Evolutionary conservation across 371 early-diverging fungal genomes (phyloP).

Genomic region (Mortierella sp.): DNA sequence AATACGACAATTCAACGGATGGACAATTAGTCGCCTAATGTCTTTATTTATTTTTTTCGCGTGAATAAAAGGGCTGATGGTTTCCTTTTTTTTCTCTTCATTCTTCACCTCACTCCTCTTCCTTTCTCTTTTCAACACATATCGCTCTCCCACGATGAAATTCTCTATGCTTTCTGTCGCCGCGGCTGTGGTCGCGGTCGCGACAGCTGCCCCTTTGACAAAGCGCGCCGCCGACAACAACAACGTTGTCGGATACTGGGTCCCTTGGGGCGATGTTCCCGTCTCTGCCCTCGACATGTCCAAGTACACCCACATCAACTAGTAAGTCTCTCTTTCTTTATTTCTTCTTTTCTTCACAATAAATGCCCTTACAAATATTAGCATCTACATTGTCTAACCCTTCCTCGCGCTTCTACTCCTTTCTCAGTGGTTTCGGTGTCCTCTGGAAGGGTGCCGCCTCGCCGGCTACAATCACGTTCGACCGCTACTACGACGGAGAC

Average conservation of each 20-base stretch:
- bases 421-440: slow-evolving; percentile 52
- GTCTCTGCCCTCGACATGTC: slow-evolving; percentile 66
- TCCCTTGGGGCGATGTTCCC: slow-evolving; percentile 73
- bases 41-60: too few species aligned
- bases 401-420: neutral
- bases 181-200: slow-evolving; percentile 37
- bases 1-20: neutral
- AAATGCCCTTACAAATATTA: neutral
- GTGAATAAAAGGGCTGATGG: neutral
- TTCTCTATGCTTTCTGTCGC: slow-evolving; percentile 45
- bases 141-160: slow-evolving; percentile 27
- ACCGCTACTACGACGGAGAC: slow-evolving; percentile 58
- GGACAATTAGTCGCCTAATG: neutral
- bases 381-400: neutral
- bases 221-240: slow-evolving; percentile 43
- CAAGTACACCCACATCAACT: slow-evolving; percentile 76
- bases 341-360: neutral
- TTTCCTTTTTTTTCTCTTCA: neutral
- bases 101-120: slow-evolving; percentile 4
- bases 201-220: slow-evolving; percentile 36
- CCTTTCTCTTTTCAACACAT: neutral
- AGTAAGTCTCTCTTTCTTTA: slow-evolving; percentile 60
- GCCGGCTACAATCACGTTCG: slow-evolving; percentile 50
- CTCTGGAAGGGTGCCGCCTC: slow-evolving; percentile 43
- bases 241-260: slow-evolving; percentile 67